phyloP scores from a whole-genome alignment of 169 alveolate species.

The Plasmodium gaboni region DNA sequence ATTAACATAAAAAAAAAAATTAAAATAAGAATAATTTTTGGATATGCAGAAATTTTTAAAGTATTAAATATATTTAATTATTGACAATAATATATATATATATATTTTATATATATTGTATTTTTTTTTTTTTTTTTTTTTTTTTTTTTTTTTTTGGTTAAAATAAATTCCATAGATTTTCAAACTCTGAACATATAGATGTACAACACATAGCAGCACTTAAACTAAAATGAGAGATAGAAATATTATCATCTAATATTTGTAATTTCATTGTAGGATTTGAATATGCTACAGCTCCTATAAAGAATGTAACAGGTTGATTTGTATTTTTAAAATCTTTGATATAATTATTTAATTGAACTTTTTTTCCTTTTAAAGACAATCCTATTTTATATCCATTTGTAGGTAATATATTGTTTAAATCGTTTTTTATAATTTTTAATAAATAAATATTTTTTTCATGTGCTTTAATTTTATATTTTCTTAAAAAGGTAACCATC shows the following conservation, averaged over 20 bases:
- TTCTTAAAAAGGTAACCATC: constrained; percentile 86
- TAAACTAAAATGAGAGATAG: constrained; percentile 88
- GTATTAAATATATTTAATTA: no score
- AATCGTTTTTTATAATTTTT: constrained; percentile 88
- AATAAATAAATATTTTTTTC: constrained; percentile 84
- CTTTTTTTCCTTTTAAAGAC: constrained; percentile 85
- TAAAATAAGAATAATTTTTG: no score
- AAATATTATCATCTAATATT: constrained; percentile 84
- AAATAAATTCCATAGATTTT: constrained; percentile 79
- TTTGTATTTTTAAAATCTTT: constrained; percentile 78
- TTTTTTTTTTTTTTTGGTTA: no score
- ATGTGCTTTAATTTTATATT: constrained; percentile 87
- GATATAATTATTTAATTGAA: constrained; percentile 81
- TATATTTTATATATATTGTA: no score
- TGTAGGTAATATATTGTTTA: constrained; percentile 85
- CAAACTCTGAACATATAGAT: constrained; percentile 87
- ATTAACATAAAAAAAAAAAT: no score
- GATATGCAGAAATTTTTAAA: no score
- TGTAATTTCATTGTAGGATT: constrained; percentile 86
- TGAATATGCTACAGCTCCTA: constrained; percentile 91
- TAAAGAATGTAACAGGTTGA: constrained; percentile 86
- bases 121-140: no score
- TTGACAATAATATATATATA: no score
- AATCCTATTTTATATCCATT: constrained; percentile 88
- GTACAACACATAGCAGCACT: constrained; percentile 92